Conservation (phyloP, 108 stramenopile species). For the Fragilariopsis cylindrus region DNA sequence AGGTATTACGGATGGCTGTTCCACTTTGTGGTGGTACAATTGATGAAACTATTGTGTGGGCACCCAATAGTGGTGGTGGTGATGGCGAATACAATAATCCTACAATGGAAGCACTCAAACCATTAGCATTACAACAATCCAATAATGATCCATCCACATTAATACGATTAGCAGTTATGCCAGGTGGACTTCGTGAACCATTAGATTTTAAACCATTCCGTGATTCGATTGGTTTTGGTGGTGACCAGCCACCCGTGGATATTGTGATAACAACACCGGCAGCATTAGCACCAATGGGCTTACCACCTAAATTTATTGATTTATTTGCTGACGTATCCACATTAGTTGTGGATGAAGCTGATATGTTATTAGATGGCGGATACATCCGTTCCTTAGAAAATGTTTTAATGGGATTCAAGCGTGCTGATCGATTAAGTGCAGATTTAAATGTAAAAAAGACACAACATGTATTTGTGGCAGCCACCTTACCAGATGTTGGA, state of each 20-base stretch:
- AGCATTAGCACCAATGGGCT: slow-evolving; percentile 84
- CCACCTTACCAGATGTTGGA: slow-evolving; percentile 94
- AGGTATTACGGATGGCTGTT: slow-evolving; percentile 83
- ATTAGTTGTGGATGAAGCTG: slow-evolving; percentile 94
- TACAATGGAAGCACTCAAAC: background rate
- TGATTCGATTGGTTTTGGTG: slow-evolving; percentile 42
- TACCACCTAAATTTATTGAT: slow-evolving; percentile 85
- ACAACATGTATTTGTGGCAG: slow-evolving; percentile 90
- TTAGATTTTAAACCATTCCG: slow-evolving; percentile 83
- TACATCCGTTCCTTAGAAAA: slow-evolving; percentile 85
- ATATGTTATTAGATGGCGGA: slow-evolving; percentile 96
- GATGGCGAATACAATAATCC: slow-evolving; percentile 27
- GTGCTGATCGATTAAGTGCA: slow-evolving; percentile 61
- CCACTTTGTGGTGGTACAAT: slow-evolving; percentile 60
- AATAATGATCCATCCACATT: slow-evolving; percentile 44
- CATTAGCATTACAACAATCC: background rate
- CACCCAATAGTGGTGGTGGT: slow-evolving; percentile 19
- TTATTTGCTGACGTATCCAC: slow-evolving; percentile 86
- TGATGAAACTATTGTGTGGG: slow-evolving; percentile 29
- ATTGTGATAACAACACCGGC: slow-evolving; percentile 95
- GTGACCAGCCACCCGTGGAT: slow-evolving; percentile 75
- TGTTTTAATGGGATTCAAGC: slow-evolving; percentile 89
- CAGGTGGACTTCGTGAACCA: slow-evolving; percentile 73
- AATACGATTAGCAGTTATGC: slow-evolving; percentile 79
- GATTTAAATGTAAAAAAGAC: slow-evolving; percentile 41